Evolutionary conservation across 1,139 yeast species (phyloP), one percentile per base, ranked within the genome.

Genomic region (Ogataea hybrid): DNA sequence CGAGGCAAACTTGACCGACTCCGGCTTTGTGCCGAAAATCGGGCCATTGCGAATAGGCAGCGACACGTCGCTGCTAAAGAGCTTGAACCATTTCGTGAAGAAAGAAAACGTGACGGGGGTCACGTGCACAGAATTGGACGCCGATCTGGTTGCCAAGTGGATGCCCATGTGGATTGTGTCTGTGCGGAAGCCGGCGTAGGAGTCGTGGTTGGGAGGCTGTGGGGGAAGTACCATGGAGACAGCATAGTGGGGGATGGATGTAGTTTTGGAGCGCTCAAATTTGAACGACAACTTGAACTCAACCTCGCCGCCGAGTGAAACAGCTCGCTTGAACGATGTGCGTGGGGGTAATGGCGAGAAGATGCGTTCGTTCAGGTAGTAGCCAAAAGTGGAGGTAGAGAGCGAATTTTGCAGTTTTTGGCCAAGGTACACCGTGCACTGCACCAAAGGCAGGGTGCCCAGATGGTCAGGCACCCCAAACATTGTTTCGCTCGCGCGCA

Each of bases 71-170:
- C 82, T 79, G 18, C 84, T 79, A 56, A 92, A 79, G 42, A 84
- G 70, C 34, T 72, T 68, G 92, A 96, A 89, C 97, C 97, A 90
- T 29, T 68, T 64, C 53, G 77, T 76, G 65, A 90, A 90, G 51
- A 81, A 83, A 12, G 67, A 63, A 48, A 88, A 67, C 0, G 83
- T 72, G 29, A 70, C 65, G 0, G 97, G 96, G 0, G 95, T 73
- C 25, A 90, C 65, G 59, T 88, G 90, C 12, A 84, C 75, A 1
- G 87, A 73, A 62, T 89, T 89, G 51, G 40, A 25, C 0, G 54
- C 45, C 8, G 35, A 38, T n/a, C 42, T 38, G 1, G 51, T 46
- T 1, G 35, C 35, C 21, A 52, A 47, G 63, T 71, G 53, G 23
- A 90, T 70, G 0, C 94, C 86, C 75, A 90, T 68, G 58, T 88